Evolutionary conservation across 2,329 filamentous ascomycete species (phyloP), one percentile per base, ranked within the genome.

Genomic region (Bipolaris bicolor): DNA sequence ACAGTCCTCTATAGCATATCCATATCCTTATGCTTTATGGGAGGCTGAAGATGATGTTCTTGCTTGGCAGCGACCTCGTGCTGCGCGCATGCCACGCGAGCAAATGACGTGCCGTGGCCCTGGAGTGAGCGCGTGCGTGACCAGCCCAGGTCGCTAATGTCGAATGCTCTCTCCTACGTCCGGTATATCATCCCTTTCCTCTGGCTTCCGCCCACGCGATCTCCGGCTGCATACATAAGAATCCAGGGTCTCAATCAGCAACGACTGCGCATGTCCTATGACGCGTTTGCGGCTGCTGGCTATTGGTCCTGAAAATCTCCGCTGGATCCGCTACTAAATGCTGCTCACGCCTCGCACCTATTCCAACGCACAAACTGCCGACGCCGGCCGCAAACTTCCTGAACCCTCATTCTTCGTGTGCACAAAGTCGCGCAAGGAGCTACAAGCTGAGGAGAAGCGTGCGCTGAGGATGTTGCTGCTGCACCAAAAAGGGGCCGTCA

Each of bases 401-500:
- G 60, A 59, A 49, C 63, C 71, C 36, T 73, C 75, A 7, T 78
- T 73, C 52, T 72, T 77, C 52, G 60, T 73, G 52, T 66, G 70
- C 11, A 67, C 68, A 9, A 63, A 63, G 39, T 72, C 75, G 60
- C 70, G 71, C 56, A 70, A 67, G 58, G 73, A 77, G 55, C 66
- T 65, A 58, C 68, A 66, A 46, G 64, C 61, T 37, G 73, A 73
- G 54, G 58, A 73, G 63, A 61, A 63, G 57, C 72, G 69, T 55
- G 73, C 73, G 45, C 60, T 67, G 49, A 75, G 63, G 50, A 98
- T 98, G 95, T 83, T 98, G 64, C 87, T 98, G 74, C 81, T 97
- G 60, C 91, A 97, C 78, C 95, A 98, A 79, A 84, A 89, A 63
- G 95, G 95, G 72, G 91, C 86, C 79, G 90, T 98, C 75, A 96